A percentile compares a stretch with the other conserved stretches of the same genome.
These are phyloP conservation scores for Hawksworthiomyces lignivorus DNA, from an alignment of 2,329 filamentous ascomycete species.

Conservation along the genomic window DNA sequence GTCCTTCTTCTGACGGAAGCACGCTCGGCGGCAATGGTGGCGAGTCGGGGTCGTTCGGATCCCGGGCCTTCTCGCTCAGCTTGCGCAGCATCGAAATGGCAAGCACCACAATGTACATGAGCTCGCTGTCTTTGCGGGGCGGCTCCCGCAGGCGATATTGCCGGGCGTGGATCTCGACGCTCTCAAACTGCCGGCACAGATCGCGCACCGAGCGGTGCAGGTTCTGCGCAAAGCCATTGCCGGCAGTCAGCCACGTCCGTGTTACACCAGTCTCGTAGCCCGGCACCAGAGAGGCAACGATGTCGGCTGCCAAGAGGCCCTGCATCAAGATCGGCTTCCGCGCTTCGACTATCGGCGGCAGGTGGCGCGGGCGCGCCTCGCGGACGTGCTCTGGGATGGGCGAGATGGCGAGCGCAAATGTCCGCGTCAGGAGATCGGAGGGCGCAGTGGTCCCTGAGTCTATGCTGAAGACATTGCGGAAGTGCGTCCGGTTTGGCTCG, in stretches of 20 bases:
- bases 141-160: conserved; percentile 25
- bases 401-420: conserved; percentile 81
- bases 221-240: conserved; percentile 76
- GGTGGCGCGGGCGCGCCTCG: conserved; percentile 45
- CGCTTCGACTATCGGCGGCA: conserved; percentile 64
- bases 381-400: conserved; percentile 63
- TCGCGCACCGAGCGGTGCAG: conserved; percentile 68
- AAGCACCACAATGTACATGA: conserved; percentile 58
- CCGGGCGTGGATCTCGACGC: conserved; percentile 11
- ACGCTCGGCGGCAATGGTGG: conserved; percentile 50
- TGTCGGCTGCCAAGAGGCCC: conserved; percentile 82
- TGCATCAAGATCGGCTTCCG: conserved; percentile 89
- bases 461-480: conserved; percentile 70
- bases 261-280: conserved; percentile 62
- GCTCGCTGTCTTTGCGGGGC: conserved; percentile 39
- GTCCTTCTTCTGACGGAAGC: conserved; percentile 57
- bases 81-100: conserved; percentile 61
- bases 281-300: conserved; percentile 65
- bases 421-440: conserved; percentile 74
- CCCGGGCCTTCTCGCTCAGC: conserved; percentile 59
- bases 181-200: conserved; percentile 56
- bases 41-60: conserved; percentile 41
- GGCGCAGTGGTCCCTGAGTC: conserved; percentile 58
- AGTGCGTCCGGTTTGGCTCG: conserved; percentile 83
- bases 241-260: conserved; percentile 71